Conservation (phyloP, 768 basidiomycete species). For the Crassisporium funariophilum region DNA sequence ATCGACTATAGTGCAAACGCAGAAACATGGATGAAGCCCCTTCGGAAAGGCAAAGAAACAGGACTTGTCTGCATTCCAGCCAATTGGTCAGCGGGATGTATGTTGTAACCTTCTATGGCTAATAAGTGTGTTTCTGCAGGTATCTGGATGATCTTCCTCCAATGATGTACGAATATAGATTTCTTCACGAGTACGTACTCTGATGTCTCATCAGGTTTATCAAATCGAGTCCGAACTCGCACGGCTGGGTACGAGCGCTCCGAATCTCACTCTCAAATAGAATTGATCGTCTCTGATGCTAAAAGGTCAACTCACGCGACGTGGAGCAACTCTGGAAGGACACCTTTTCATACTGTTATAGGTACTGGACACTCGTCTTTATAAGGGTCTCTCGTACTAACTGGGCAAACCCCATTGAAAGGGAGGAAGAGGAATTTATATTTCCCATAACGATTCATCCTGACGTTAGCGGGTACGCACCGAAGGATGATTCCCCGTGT, state of each 20-base stretch:
- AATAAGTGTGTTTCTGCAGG: slow-evolving; percentile 31
- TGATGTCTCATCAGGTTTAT: slow-evolving; percentile 55
- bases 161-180: slow-evolving; percentile 54
- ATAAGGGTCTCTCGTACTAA: background rate
- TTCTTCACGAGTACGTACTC: background rate
- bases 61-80: slow-evolving; percentile 63
- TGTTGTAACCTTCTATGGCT: background rate
- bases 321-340: slow-evolving; percentile 79
- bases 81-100: slow-evolving; percentile 53
- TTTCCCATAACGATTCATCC: slow-evolving; percentile 82
- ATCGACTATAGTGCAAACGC: slow-evolving; percentile 65
- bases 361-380: slow-evolving; percentile 31
- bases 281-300: background rate
- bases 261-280: background rate
- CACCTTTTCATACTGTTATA: slow-evolving; percentile 68
- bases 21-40: slow-evolving; percentile 74
- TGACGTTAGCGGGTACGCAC: slow-evolving; percentile 65
- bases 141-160: slow-evolving; percentile 76
- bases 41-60: slow-evolving; percentile 62
- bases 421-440: slow-evolving; percentile 66
- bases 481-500: slow-evolving; percentile 6
- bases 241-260: slow-evolving; percentile 59
- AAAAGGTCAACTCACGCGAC: slow-evolving; percentile 61
- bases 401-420: slow-evolving; percentile 20
- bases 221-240: slow-evolving; percentile 65